Conservation (phyloP, 768 basidiomycete species). For the Asterophora parasitica region DNA sequence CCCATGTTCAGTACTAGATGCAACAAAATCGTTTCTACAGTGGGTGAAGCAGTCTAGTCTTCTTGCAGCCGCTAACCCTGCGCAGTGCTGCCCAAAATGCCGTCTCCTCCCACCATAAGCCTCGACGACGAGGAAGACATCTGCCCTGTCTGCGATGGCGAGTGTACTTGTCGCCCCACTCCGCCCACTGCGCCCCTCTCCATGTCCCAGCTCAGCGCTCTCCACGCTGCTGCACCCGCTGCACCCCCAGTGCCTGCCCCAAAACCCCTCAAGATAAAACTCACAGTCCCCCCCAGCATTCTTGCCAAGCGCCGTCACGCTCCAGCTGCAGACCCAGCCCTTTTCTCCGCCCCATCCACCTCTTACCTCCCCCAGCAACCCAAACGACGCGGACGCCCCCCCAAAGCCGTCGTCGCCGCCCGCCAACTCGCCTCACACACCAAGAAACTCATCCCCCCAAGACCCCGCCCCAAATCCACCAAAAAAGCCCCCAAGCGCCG, state of each 20-base stretch:
- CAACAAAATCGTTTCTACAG: slow-evolving; percentile 34
- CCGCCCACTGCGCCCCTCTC: slow-evolving; percentile 24
- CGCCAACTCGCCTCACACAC: slow-evolving; percentile 28
- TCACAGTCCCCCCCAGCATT: slow-evolving; percentile 57
- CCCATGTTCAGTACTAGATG: slow-evolving; percentile 46
- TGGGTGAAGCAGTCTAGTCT: slow-evolving; percentile 18
- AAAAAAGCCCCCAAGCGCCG: slow-evolving; percentile 33
- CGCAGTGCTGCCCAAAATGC: slow-evolving; percentile 37
- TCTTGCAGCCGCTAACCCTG: slow-evolving; percentile 10
- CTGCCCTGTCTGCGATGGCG: slow-evolving; percentile 87
- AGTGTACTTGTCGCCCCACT: slow-evolving; percentile 61
- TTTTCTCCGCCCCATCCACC: slow-evolving; percentile 31
- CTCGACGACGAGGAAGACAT: slow-evolving; percentile 84
- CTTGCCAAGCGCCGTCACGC: slow-evolving; percentile 36
- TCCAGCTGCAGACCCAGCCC: slow-evolving; percentile 25
- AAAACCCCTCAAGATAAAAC: slow-evolving; percentile 62
- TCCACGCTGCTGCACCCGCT: slow-evolving; percentile 33
- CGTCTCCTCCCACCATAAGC: slow-evolving; percentile 48
- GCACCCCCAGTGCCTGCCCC: slow-evolving; percentile 23
- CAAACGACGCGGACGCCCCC: slow-evolving; percentile 55
- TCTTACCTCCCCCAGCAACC: slow-evolving; percentile 16
- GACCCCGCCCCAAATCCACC: slow-evolving; percentile 23
- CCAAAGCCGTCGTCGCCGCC: slow-evolving; percentile 39
- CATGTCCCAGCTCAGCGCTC: slow-evolving; percentile 33
- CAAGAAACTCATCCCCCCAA: slow-evolving; percentile 17